Evolutionary conservation across 192 early-diverging fungal species (phyloP), one percentile per base, ranked within the genome.

Genomic region (Podila horticola): DNA sequence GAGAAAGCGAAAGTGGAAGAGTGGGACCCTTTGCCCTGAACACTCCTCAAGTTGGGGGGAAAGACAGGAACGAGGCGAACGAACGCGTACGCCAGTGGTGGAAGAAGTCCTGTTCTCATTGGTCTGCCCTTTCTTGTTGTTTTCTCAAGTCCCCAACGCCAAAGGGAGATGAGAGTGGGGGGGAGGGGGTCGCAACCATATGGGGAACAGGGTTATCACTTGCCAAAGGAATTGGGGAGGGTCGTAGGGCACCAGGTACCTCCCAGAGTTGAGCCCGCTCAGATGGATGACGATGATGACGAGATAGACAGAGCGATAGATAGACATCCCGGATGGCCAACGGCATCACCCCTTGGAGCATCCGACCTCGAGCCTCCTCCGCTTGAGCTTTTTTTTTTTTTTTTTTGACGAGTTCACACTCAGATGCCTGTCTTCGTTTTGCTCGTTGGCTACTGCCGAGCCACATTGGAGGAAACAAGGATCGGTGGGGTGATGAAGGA

Each of bases 381-480:
- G 15, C 3, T 45, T 45, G 41, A 45, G 41, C 41, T 45, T 45
- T 45, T 45, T 45, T 45, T 45, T 17, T 45, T 17, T 45, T 45
- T 36, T 36, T 36, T 36, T 36, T 0, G 50, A 10, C 52, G 52
- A 55, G 52, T 55, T 55, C 52, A 22, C 52, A 55, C 52, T 26
- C 52, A 55, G 52, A 55, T 22, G 52, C 20, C 4, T 24, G 9
- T 55, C 20, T 55, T 24, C 52, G n/a, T n/a, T n/a, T 55, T 6
- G 52, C 52, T 11, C 6, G 41, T 15, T 45, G 13, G 41, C 12
- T 45, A 45, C 41, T 45, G 13, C 41, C 41, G 24, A 55, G 52
- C 52, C 52, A 55, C 52, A 55, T 24, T 55, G 52, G 24, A 55
- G 24, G 22, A 55, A 55, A 55, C 52, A 55, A 17, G 52, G 52